phyloP scores from a whole-genome alignment of 2,329 filamentous ascomycete genomes.

The Leptographium wingfieldii region DNA sequence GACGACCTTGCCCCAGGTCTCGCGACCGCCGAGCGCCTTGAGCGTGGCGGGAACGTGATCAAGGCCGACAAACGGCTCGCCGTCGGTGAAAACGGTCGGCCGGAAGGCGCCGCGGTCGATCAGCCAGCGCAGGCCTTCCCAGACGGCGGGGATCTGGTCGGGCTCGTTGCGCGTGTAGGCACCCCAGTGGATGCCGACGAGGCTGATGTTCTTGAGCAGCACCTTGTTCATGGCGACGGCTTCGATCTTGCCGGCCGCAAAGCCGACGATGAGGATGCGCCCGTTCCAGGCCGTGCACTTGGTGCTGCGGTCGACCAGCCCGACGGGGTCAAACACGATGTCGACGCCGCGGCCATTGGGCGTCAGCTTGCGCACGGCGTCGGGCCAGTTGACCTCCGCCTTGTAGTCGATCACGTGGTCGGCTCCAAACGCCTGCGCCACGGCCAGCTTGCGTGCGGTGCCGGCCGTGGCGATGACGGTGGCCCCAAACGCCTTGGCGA shows the following conservation, averaged over 20 bases:
- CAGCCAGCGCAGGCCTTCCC: conserved; percentile 69
- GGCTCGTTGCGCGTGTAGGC: conserved; percentile 64
- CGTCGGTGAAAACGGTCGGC: conserved; percentile 72
- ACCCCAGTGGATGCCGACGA: conserved; percentile 89
- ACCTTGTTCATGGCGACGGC: conserved; percentile 90
- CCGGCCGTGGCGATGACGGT: conserved; percentile 90
- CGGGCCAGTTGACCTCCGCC: conserved; percentile 49
- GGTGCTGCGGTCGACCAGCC: conserved; percentile 72
- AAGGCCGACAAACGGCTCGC: conserved; percentile 62
- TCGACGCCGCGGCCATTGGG: conserved; percentile 65
- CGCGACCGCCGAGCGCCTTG: conserved; percentile 62
- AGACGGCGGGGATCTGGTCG: conserved; percentile 58
- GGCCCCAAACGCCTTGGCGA: conserved; percentile 84
- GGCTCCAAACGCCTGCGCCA: conserved; percentile 70
- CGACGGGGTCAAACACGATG: conserved; percentile 91
- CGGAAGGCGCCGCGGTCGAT: conserved; percentile 67
- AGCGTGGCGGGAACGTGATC: conserved; percentile 68
- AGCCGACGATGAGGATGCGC: conserved; percentile 75
- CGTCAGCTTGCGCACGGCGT: conserved; percentile 63
- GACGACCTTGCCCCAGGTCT: conserved; percentile 94
- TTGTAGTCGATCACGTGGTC: conserved; percentile 74
- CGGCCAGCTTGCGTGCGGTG: conserved; percentile 62
- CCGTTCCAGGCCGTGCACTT: conserved; percentile 95
- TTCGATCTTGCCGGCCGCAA: conserved; percentile 76
- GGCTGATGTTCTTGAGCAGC: conserved; percentile 79